Conservation (phyloP, 169 alveolate species). For the Miamiensis avidus region DNA sequence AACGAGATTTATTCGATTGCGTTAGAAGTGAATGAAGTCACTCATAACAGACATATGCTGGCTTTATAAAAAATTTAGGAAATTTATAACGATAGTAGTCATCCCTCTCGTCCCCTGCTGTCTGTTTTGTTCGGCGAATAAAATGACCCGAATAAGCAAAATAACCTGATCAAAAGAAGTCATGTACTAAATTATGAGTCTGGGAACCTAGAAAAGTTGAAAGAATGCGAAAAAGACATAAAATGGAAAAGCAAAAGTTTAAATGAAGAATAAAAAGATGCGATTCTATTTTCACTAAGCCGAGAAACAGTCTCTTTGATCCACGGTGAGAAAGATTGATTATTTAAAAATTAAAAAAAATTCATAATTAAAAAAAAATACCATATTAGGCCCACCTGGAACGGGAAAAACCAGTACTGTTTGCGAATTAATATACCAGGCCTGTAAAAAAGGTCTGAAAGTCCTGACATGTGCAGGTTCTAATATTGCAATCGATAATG, state of each 20-base stretch:
- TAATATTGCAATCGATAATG: conserved; percentile 86
- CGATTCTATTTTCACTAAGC: conserved; percentile 61
- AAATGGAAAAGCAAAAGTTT: conserved; percentile 41
- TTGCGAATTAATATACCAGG: conserved; percentile 76
- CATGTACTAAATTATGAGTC: conserved; percentile 50
- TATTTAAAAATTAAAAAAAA: no score
- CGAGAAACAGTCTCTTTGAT: conserved; percentile 66
- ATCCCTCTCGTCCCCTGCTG: conserved; percentile 40
- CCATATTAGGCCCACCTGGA: conserved; percentile 90
- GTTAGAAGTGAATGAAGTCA: conserved; percentile 67
- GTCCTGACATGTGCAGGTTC: conserved; percentile 81
- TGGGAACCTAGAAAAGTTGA: no score
- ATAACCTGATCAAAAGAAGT: conserved; percentile 47
- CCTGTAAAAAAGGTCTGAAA: conserved; percentile 61
- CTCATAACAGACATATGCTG: conserved; percentile 71
- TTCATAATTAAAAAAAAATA: no score
- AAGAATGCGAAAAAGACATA: no score
- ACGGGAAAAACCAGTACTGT: conserved; percentile 86
- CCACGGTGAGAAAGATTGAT: no score
- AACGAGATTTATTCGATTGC: conserved; percentile 57
- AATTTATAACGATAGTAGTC: conserved; percentile 30
- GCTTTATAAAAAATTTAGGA: conserved; percentile 48
- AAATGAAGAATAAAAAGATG: conserved; percentile 68
- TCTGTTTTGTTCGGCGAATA: conserved; percentile 56
- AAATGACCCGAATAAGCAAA: conserved; percentile 47